These are phyloP conservation scores for Sphenostylis stenocarpa DNA, from an alignment of 306 rosid genomes.

Conservation along the genomic window DNA sequence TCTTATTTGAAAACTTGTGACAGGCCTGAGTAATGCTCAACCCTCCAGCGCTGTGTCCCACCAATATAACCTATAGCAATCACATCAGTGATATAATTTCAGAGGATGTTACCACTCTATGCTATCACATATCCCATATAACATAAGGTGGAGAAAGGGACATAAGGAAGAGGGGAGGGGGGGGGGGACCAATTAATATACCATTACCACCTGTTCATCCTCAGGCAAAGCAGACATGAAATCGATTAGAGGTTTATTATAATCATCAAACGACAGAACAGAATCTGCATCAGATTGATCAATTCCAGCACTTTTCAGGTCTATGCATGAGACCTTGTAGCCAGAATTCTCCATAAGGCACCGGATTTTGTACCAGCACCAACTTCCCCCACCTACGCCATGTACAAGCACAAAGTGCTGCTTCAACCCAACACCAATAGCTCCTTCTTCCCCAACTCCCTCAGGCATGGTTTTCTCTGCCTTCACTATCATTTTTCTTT, in stretches of 20 bases:
- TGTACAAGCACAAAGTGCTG: slow-evolving; percentile 90
- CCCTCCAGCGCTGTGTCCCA: slow-evolving; percentile 97
- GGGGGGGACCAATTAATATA: background rate
- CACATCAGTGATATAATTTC: background rate
- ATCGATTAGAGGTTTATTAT: slow-evolving; percentile 75
- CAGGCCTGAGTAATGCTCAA: slow-evolving; percentile 73
- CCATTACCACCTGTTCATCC: slow-evolving; percentile 58
- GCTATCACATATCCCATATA: background rate
- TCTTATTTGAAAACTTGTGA: slow-evolving; percentile 67
- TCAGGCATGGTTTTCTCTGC: slow-evolving; percentile 34
- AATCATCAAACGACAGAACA: slow-evolving; percentile 69
- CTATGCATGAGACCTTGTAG: slow-evolving; percentile 71
- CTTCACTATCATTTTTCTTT: slow-evolving; percentile 30
- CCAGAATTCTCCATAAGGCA: slow-evolving; percentile 94
- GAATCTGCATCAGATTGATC: slow-evolving; percentile 68
- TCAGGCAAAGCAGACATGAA: slow-evolving; percentile 69
- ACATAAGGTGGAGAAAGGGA: slow-evolving; percentile 20
- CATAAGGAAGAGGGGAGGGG: background rate
- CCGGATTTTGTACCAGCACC: slow-evolving; percentile 97
- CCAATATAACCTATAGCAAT: slow-evolving; percentile 65
- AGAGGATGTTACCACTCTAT: background rate
- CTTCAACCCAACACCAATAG: slow-evolving; percentile 17
- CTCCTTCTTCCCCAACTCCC: slow-evolving; percentile 37
- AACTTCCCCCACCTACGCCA: slow-evolving; percentile 79
- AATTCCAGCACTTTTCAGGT: slow-evolving; percentile 79